Conservation (phyloP, 2,329 filamentous ascomycete species). For the Trichothecium sympodiale region DNA sequence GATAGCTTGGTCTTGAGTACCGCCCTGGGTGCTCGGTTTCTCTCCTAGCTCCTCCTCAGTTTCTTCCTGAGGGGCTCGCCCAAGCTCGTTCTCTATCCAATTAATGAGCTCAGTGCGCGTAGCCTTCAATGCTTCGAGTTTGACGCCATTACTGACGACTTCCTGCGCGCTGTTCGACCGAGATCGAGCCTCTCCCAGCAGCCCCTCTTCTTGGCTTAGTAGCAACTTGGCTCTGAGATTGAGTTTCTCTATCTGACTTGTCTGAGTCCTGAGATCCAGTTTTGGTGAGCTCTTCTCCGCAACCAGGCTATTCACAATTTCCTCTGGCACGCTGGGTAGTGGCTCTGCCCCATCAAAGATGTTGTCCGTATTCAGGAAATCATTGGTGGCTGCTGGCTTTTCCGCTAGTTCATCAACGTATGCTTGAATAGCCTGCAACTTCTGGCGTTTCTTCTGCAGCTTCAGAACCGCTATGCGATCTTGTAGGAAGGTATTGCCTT, state of each 20-base stretch:
- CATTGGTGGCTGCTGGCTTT: constrained; percentile 38
- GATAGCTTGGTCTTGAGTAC: constrained; percentile 11
- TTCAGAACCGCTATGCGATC: constrained; percentile 40
- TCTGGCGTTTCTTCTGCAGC: constrained; percentile 39
- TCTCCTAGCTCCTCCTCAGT: constrained; percentile 14
- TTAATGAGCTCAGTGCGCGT: constrained; percentile 50
- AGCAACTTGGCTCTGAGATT: constrained; percentile 47
- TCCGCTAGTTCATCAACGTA: constrained; percentile 38
- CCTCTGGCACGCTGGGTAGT: constrained; percentile 39
- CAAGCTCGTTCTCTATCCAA: constrained; percentile 54
- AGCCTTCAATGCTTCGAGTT: constrained; percentile 40
- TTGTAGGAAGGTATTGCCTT: constrained; percentile 22
- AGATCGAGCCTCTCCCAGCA: constrained; percentile 36
- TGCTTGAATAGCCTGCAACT: constrained; percentile 36
- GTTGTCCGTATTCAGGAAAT: constrained; percentile 36
- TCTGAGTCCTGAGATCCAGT: constrained; percentile 31
- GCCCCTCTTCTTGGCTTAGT: constrained; percentile 43
- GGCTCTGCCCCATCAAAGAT: constrained; percentile 32
- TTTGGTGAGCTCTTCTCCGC: constrained; percentile 24
- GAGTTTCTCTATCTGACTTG: constrained; percentile 44
- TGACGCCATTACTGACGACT: constrained; percentile 25
- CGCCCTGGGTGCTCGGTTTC: constrained; percentile 10
- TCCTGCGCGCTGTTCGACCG: constrained; percentile 23
- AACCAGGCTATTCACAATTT: constrained; percentile 38
- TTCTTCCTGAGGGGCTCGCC: constrained; percentile 33